These are phyloP conservation scores for Auricularia auricula-judae DNA, from an alignment of 768 basidiomycete species.

Conservation along the genomic window DNA sequence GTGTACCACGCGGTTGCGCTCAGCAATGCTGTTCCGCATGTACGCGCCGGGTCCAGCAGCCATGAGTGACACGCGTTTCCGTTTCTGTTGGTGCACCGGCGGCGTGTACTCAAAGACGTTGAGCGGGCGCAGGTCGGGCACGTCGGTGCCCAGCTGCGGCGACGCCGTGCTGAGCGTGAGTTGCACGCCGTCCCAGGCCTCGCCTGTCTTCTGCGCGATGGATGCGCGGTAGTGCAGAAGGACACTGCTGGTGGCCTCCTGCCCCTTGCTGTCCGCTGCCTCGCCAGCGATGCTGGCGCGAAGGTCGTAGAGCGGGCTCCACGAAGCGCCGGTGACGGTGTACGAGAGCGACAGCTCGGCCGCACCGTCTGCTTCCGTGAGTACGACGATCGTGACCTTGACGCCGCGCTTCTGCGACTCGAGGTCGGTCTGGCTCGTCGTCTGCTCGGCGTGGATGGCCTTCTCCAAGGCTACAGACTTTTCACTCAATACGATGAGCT, in stretches of 20 bases:
- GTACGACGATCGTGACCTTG: constrained; percentile 31
- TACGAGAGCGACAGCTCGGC: constrained; percentile 43
- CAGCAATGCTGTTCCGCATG: too few species aligned
- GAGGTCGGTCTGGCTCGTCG: constrained; percentile 6
- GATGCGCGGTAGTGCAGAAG: constrained; percentile 44
- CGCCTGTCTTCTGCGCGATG: constrained; percentile 45
- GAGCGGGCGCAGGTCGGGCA: constrained; percentile 7
- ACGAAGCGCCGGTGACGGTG: constrained; percentile 41
- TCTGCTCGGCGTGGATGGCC: constrained; percentile 26
- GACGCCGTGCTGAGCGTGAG: constrained; percentile 41
- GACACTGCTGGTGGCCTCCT: constrained; percentile 15
- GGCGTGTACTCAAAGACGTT: constrained; percentile 1
- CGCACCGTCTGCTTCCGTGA: constrained; percentile 23
- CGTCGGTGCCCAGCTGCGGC: constrained; percentile 8
- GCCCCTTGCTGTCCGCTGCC: constrained; percentile 29
- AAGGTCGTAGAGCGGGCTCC: constrained; percentile 49
- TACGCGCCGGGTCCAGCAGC: too few species aligned
- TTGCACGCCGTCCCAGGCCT: constrained; percentile 43
- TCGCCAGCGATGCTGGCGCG: constrained; percentile 33
- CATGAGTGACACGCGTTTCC: not conserved
- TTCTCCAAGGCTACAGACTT: constrained; percentile 29
- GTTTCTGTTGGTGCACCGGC: not conserved
- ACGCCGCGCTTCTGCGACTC: constrained; percentile 12
- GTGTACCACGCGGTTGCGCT: too few species aligned
- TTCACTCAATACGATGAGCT: constrained; percentile 26